Conservation (phyloP, 352 stramenopile species). For the Aphanomyces stellatus region DNA sequence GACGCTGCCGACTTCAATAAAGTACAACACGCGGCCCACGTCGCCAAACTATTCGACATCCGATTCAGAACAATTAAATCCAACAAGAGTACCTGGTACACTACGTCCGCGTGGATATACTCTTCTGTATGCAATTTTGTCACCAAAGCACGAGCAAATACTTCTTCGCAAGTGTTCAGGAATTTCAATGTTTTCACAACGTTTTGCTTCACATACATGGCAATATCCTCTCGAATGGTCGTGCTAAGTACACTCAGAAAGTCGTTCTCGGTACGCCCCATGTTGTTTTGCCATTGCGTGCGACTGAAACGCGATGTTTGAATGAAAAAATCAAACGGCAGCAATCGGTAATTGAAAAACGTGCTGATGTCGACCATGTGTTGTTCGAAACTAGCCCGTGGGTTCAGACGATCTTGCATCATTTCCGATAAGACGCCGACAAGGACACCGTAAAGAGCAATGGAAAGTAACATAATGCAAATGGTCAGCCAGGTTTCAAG, state of each 20-base stretch:
- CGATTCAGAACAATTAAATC: neutral
- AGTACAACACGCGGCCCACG: neutral
- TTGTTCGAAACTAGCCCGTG: conserved; percentile 2
- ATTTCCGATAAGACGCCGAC: neutral
- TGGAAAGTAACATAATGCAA: conserved; percentile 7
- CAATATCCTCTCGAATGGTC: conserved; percentile 13
- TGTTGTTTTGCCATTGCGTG: neutral
- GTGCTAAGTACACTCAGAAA: neutral
- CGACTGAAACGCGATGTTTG: conserved; percentile 8
- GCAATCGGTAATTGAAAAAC: conserved; percentile 10
- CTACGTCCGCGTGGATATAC: conserved; percentile 10
- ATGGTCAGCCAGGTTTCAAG: conserved; percentile 2
- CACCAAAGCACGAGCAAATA: conserved; percentile 5
- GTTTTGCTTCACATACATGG: conserved; percentile 12
- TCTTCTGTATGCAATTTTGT: neutral
- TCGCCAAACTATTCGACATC: conserved; percentile 7
- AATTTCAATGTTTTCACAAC: neutral
- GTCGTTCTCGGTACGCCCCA: conserved; percentile 4
- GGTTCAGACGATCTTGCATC: neutral
- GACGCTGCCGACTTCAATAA: neutral
- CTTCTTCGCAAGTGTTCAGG: neutral
- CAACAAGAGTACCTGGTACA: conserved; percentile 13
- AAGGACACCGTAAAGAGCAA: conserved; percentile 5
- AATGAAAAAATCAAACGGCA: conserved; percentile 17
- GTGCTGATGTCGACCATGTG: conserved; percentile 12